These are phyloP conservation scores for Chrysanthemum seticuspe DNA, from an alignment of 129 eudicot genomes.

Conservation along the genomic window DNA sequence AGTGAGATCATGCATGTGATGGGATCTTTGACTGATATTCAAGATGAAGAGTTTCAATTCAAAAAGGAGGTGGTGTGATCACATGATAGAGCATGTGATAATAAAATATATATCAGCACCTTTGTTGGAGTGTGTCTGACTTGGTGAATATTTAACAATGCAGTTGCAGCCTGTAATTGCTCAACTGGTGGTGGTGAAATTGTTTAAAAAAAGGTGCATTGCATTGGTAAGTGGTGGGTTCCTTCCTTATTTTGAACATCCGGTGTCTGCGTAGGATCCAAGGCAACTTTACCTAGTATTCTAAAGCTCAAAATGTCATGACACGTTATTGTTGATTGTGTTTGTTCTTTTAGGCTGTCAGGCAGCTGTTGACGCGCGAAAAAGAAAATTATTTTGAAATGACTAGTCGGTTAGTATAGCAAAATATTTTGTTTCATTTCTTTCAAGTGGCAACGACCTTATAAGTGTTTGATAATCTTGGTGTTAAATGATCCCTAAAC, in stretches of 20 bases:
- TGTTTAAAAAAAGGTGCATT: too few species aligned
- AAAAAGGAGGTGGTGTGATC: slow-evolving; percentile 44
- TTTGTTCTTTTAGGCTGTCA: not conserved
- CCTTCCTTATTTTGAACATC: slow-evolving; percentile 20
- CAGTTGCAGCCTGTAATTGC: not conserved
- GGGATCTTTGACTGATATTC: slow-evolving; percentile 49
- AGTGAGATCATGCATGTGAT: slow-evolving; percentile 53
- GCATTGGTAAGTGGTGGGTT: not conserved
- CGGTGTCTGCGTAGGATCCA: slow-evolving; percentile 17
- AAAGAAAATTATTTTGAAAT: not conserved
- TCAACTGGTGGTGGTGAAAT: not conserved
- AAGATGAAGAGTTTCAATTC: slow-evolving; percentile 16
- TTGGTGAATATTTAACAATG: slow-evolving; percentile 11
- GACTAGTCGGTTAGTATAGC: not conserved
- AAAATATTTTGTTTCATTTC: not conserved
- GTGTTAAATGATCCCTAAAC: too few species aligned
- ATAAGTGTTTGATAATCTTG: too few species aligned
- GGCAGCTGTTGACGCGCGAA: not conserved
- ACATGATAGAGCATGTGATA: slow-evolving; percentile 43
- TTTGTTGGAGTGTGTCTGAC: slow-evolving; percentile 16
- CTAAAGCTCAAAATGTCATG: not conserved
- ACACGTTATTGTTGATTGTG: not conserved
- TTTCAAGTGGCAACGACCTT: not conserved
- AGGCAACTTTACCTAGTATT: slow-evolving; percentile 16
- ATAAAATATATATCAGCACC: slow-evolving; percentile 21